These are phyloP conservation scores for Phytophthora parvispora DNA, from an alignment of 352 stramenopile species.

Conservation along the genomic window DNA sequence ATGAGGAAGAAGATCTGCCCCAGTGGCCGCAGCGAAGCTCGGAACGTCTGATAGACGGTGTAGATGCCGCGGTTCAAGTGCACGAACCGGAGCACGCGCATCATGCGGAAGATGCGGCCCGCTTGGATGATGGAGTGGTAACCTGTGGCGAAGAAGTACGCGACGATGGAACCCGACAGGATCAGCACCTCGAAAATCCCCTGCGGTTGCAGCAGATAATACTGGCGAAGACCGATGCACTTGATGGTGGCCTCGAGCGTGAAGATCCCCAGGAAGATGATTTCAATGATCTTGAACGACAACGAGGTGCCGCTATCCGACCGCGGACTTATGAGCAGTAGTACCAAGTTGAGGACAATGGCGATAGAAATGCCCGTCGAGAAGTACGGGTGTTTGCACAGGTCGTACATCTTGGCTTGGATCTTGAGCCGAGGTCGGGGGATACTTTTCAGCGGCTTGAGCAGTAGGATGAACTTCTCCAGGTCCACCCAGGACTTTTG, in stretches of 20 bases:
- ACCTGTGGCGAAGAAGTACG: slow-evolving; percentile 69
- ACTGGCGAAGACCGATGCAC: slow-evolving; percentile 63
- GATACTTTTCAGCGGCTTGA: slow-evolving; percentile 69
- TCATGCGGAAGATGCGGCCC: slow-evolving; percentile 78
- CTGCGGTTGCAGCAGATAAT: slow-evolving; percentile 67
- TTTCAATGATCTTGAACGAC: slow-evolving; percentile 72
- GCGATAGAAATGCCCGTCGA: slow-evolving; percentile 55
- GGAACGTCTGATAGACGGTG: slow-evolving; percentile 84
- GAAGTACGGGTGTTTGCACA: slow-evolving; percentile 75
- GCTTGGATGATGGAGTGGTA: slow-evolving; percentile 79
- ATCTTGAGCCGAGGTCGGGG: slow-evolving; percentile 42
- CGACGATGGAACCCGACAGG: slow-evolving; percentile 65
- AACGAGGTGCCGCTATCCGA: slow-evolving; percentile 22
- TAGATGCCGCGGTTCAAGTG: slow-evolving; percentile 78
- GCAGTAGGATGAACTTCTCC: slow-evolving; percentile 82
- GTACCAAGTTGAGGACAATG: slow-evolving; percentile 77
- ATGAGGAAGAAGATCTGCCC: slow-evolving; percentile 87
- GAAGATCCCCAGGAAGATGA: slow-evolving; percentile 77
- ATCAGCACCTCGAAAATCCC: slow-evolving; percentile 77
- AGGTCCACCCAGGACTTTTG: slow-evolving; percentile 87
- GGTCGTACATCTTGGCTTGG: slow-evolving; percentile 59
- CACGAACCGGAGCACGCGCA: slow-evolving; percentile 83
- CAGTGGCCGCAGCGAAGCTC: slow-evolving; percentile 70
- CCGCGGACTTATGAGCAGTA: slow-evolving; percentile 73
- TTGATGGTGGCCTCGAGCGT: slow-evolving; percentile 67